Evolutionary conservation across 2,329 filamentous ascomycete genomes (phyloP), one percentile per base, ranked within the genome.

Genomic region (Ophiostoma sp.): DNA sequence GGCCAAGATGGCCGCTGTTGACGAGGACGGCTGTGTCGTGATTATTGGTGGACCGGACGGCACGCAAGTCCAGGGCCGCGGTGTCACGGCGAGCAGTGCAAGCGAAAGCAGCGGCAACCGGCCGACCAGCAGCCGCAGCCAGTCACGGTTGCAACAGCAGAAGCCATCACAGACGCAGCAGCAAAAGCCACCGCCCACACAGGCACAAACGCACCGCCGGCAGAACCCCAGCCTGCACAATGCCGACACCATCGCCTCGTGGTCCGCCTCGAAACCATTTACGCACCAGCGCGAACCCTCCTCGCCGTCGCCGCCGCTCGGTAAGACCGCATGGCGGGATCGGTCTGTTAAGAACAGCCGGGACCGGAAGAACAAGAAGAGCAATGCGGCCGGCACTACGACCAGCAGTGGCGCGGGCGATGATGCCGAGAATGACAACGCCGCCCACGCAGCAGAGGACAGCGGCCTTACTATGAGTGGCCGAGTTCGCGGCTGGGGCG

Each of bases 1-100:
- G 15, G 95, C 93, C 5, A 92, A 94, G 83, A 87, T 98, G 74
- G 95, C 95, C 0, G 90, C 92, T 11, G 89, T 98, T 70, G 94
- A 76, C 48, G 61, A 45, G 39, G 48, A 68, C 73, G 75, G 75
- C 50, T 31, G 74, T 45, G 69, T 76, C 19, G 69, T 76, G 28
- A 66, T 72, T 22, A 64, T 73, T 6, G 73, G 75, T 69, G 73
- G 74, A 7, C 45, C 70, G 25, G 72, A 73, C 69, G 75, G 75
- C 48, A 55, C 36, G 1, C 71, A 61, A n/a, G 63, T 71, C 52
- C 71, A 72, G 71, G 71, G 74, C 71, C 63, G 74, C 11, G 72
- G 74, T n/a, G n/a, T 12, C 25, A 73, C 72, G 0, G 71, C 71
- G 5, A 70, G 59, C 68, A 68, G 45, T n/a, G 68, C 57, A 45